Base-by-base conservation (phyloP, 2,329 filamentous ascomycete genomes). In the Penicillium decumbens region DNA sequence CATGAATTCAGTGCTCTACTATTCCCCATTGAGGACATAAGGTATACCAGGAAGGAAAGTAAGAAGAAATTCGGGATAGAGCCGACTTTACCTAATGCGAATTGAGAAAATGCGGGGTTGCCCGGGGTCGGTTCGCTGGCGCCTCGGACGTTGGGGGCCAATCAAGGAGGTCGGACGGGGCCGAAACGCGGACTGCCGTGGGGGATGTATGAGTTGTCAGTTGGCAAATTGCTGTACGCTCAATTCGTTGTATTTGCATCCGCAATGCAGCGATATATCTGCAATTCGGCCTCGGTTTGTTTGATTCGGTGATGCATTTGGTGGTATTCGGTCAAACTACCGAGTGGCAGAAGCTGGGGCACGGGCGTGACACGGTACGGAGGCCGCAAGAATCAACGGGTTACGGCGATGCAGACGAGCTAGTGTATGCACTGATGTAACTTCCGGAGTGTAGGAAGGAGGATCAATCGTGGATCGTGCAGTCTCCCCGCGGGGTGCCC, bases 401-500 rank as follows among this genome's bases (percentile, higher is more conserved):
- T 23, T 23, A 23, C 20, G 20, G 20, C 20, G 20, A 23, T 23
- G 12, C 39, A 45, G 33, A 25, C 43, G 8, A 9, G 27, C 27
- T 4, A 29, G 27, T 4, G 7, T 12, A 41, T 43, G 35, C 15
- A 33, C 47, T 43, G 43, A 56, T 53, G 54, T 57, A 55, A 57
- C 54, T 57, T 49, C 45, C 54, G 51, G 47, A 52, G 20, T 44
- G 46, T 33, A 47, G 51, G 45, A 47, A 49, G 40, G 54, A 54
- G 49, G 52, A 56, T 56, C 49, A 51, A 55, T 55, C 50, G 48
- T 38, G 51, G 54, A 59, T 59, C 53, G 56, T 40, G 28, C 55
- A 43, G 39, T 54, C 50, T 54, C 56, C 58, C 60, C 58, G 61
- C 61, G 61, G 61, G 59, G 59, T 61, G 49, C 50, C 52, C 60